Conservation (phyloP, 495 filamentous ascomycete species). For the Aspergillus mulundensis region DNA sequence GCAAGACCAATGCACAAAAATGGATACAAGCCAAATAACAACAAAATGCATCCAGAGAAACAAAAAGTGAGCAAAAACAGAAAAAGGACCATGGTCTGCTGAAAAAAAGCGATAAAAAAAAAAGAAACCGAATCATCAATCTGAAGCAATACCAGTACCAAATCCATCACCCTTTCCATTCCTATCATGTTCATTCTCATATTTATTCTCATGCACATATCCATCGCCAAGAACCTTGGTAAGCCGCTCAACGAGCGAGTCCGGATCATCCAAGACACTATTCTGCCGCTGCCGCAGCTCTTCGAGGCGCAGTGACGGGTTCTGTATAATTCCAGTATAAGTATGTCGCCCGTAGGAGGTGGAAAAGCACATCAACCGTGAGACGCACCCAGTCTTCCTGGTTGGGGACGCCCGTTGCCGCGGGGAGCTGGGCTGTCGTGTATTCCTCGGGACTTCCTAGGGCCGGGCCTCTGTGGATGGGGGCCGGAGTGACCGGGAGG, state of each 20-base stretch:
- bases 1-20: neutral
- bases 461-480: constrained; percentile 55
- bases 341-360: constrained; percentile 51
- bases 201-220: neutral
- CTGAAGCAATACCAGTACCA: neutral
- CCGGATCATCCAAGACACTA: constrained; percentile 46
- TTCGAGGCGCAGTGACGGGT: constrained; percentile 66
- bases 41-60: neutral
- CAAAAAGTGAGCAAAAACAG: neutral
- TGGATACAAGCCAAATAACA: neutral
- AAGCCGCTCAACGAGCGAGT: constrained; percentile 16
- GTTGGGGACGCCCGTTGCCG: constrained; percentile 74
- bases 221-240: neutral
- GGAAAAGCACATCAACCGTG: constrained; percentile 50
- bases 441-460: constrained; percentile 49
- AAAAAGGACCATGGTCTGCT: neutral
- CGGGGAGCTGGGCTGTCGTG: constrained; percentile 49
- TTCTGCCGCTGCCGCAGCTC: constrained; percentile 62
- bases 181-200: neutral
- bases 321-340: constrained; percentile 62
- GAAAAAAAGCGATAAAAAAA: neutral
- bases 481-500: constrained; percentile 86
- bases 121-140: neutral
- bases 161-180: neutral
- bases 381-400: constrained; percentile 88